A percentile compares a stretch with the other conserved stretches of the same genome.
phyloP scores from a whole-genome alignment of 768 basidiomycete species.

The Pisolithus orientalis region DNA sequence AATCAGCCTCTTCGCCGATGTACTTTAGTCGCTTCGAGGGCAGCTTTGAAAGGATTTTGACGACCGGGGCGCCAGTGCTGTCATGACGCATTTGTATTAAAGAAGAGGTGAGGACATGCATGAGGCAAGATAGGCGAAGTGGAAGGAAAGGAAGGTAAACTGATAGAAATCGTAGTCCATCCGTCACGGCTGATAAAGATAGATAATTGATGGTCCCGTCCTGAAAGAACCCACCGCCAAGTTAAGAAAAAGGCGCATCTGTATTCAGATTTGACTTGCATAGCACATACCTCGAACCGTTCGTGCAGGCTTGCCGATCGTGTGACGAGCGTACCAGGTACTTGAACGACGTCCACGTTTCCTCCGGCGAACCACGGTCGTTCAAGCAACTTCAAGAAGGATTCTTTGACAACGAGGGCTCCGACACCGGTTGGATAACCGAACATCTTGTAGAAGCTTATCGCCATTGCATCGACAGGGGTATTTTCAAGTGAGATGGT shows the following conservation, averaged over 20 bases:
- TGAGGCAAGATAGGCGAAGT: slow-evolving; percentile 63
- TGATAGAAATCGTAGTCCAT: slow-evolving; percentile 70
- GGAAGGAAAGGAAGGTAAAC: slow-evolving; percentile 78
- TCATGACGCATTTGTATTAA: slow-evolving; percentile 59
- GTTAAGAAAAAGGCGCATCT: no score
- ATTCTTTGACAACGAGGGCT: slow-evolving; percentile 67
- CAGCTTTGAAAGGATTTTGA: slow-evolving; percentile 59
- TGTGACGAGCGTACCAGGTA: slow-evolving; percentile 66
- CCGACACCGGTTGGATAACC: slow-evolving; percentile 84
- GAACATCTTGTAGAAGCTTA: slow-evolving; percentile 90
- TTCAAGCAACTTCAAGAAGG: slow-evolving; percentile 52
- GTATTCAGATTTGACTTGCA: no score
- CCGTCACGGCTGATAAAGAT: slow-evolving; percentile 68
- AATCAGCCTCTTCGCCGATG: slow-evolving; percentile 61
- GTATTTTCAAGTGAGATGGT: slow-evolving; percentile 56
- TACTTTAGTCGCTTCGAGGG: slow-evolving; percentile 48
- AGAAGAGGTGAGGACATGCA: slow-evolving; percentile 52
- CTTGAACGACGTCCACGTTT: slow-evolving; percentile 77
- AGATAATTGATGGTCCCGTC: slow-evolving; percentile 85
- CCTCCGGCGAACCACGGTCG: slow-evolving; percentile 86
- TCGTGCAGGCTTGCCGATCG: slow-evolving; percentile 54
- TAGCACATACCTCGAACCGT: slow-evolving; percentile 62
- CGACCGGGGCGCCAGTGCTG: slow-evolving; percentile 49
- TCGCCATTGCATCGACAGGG: slow-evolving; percentile 74
- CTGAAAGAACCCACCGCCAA: slow-evolving; percentile 29